These are phyloP conservation scores for Fabrea salina DNA, from an alignment of 169 alveolate species.

Conservation along the genomic window DNA sequence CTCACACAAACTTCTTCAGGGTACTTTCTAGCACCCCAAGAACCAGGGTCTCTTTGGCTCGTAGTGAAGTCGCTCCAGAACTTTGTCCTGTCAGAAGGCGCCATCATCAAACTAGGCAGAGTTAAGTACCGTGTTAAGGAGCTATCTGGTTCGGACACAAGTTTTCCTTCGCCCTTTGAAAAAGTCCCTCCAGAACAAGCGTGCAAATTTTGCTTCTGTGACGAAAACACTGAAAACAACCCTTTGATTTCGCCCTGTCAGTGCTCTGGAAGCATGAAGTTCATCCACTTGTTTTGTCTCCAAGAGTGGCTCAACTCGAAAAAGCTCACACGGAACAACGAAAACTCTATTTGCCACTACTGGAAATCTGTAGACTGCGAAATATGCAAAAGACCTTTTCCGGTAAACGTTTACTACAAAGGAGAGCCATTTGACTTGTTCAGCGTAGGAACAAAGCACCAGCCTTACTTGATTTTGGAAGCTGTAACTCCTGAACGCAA, in stretches of 20 bases:
- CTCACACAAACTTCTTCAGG: too few relatives aligned
- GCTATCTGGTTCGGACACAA: constrained; percentile 25
- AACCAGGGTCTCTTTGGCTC: constrained; percentile 16
- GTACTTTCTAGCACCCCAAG: too few relatives aligned
- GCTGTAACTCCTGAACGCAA: constrained; percentile 36
- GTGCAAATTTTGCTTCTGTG: constrained; percentile 70
- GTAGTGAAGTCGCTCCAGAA: background rate
- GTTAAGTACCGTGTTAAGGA: constrained; percentile 27
- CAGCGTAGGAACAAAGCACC: constrained; percentile 80
- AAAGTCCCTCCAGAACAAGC: background rate
- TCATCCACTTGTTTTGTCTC: constrained; percentile 79
- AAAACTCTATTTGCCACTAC: constrained; percentile 62
- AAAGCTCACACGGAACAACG: constrained; percentile 57
- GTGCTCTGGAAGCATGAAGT: constrained; percentile 74
- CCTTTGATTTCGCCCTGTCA: constrained; percentile 77
- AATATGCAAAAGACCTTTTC: constrained; percentile 89
- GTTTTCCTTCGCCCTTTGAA: too few relatives aligned
- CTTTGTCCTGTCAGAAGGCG: constrained; percentile 15
- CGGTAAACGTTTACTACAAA: constrained; percentile 64
- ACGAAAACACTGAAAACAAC: constrained; percentile 48
- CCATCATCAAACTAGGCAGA: constrained; percentile 7
- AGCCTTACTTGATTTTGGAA: constrained; percentile 85
- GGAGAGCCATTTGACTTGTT: constrained; percentile 74
- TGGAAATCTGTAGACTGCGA: constrained; percentile 91
- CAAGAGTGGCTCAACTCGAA: constrained; percentile 91